Evolutionary conservation across 768 basidiomycete species (phyloP), one percentile per base, ranked within the genome.

Genomic region (Auricularia auricula-judae): DNA sequence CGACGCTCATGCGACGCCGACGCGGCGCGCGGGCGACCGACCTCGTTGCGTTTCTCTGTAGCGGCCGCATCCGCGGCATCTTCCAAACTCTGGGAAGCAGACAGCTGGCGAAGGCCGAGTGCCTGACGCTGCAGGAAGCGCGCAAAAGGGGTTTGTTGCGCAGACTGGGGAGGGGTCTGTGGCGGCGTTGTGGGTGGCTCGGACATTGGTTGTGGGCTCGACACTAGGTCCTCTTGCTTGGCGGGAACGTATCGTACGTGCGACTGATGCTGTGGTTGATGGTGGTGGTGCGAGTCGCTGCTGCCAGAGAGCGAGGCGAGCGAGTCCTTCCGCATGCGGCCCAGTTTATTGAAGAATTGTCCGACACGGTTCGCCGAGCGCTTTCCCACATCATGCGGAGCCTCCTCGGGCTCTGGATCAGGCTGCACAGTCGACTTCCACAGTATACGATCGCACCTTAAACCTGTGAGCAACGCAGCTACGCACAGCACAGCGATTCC

Each of bases 361-460:
- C 82, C 77, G 61, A 87, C 77, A 44, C 79, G 78, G 34, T 18
- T 64, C 18, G 76, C 81, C n/a, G 76, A 36, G 79, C 73, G 43
- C 77, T 71, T 54, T 70, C 61, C 62, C 70, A 56, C 53, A 71
- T 68, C 43, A 71, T 69, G 61, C 71, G 36, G n/a, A 75, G 74
- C 10, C 77, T 16, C 76, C 42, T 78, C 80, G 8, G 75, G 72
- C 33, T 79, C 76, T 1, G 76, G 74, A 12, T 79, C 79, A 16
- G 80, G 81, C 36, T 76, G 70, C 33, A 88, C 78, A 0, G 86
- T 91, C 4, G 87, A 81, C 73, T 91, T 93, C 85, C 86, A 92
- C 3, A 93, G 74, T 56, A 93, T 89, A 21, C 91, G 84, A 72
- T 93, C 91, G 70, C 91, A 93, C 88, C 88, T 89, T 62, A 65